phyloP scores from a whole-genome alignment of 768 basidiomycete species.

The Kwoniella dendrophila region DNA sequence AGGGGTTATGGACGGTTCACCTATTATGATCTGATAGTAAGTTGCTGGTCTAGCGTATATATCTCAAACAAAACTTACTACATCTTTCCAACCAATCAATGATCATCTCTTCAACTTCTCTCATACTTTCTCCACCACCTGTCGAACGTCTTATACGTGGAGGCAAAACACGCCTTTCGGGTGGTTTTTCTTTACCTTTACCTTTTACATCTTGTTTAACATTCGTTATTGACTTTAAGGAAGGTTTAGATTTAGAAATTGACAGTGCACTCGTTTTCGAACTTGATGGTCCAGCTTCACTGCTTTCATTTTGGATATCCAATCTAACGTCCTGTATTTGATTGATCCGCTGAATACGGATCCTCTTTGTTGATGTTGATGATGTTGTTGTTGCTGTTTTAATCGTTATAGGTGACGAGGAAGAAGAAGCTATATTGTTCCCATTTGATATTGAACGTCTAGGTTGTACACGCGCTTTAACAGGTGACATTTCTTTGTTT shows the following conservation, averaged over 20 bases:
- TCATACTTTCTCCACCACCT: constrained; percentile 67
- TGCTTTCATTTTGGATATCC: not conserved
- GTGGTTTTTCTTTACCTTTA: constrained; percentile 17
- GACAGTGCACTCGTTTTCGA: not conserved
- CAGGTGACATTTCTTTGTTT: constrained; percentile 3
- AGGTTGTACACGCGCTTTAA: not conserved
- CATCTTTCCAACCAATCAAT: constrained; percentile 70
- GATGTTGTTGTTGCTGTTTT: too few relatives aligned
- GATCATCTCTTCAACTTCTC: constrained; percentile 80
- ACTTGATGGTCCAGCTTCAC: constrained; percentile 8
- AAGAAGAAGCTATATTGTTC: not conserved
- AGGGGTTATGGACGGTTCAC: constrained; percentile 72
- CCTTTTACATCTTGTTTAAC: constrained; percentile 2
- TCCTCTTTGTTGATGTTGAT: too few relatives aligned
- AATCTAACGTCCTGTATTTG: not conserved
- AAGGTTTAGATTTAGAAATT: not conserved
- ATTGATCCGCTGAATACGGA: too few relatives aligned
- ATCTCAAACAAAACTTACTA: too few relatives aligned
- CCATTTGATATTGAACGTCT: not conserved
- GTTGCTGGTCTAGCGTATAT: too few relatives aligned
- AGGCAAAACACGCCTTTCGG: constrained; percentile 73
- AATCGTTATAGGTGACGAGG: too few relatives aligned
- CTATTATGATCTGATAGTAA: constrained; percentile 56
- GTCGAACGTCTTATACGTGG: constrained; percentile 78
- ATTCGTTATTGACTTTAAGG: too few relatives aligned